These are phyloP conservation scores for Phytophthora rubi DNA, from an alignment of 352 stramenopile species.

Conservation along the genomic window DNA sequence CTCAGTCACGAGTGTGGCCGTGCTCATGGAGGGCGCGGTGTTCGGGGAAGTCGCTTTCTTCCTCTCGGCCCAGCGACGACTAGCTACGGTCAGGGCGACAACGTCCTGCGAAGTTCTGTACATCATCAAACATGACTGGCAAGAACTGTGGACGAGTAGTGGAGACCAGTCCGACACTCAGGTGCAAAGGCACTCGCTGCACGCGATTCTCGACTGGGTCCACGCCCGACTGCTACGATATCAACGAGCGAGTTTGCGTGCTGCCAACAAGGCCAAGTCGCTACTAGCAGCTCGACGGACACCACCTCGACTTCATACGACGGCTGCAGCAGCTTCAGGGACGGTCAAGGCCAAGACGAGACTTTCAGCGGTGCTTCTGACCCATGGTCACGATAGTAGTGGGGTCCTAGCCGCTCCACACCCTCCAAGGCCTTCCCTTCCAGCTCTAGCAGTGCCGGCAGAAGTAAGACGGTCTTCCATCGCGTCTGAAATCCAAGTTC, in stretches of 20 bases:
- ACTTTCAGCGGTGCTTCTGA: conserved; percentile 15
- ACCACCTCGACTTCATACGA: conserved; percentile 1
- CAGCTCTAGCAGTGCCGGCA: not conserved
- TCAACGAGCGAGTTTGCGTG: conserved; percentile 39
- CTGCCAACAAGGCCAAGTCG: conserved; percentile 54
- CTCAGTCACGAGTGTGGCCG: conserved; percentile 55
- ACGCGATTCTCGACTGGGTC: conserved; percentile 73
- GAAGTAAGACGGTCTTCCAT: conserved; percentile 11
- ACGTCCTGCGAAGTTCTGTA: conserved; percentile 70
- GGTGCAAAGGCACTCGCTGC: conserved; percentile 56
- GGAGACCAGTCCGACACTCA: conserved; percentile 49
- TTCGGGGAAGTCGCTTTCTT: conserved; percentile 83
- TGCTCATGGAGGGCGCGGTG: conserved; percentile 65
- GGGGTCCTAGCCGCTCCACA: not conserved
- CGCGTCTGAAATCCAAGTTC: conserved; percentile 32
- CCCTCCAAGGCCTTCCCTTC: not conserved
- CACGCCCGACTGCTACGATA: conserved; percentile 48
- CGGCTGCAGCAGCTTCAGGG: conserved; percentile 10
- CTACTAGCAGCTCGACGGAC: conserved; percentile 21
- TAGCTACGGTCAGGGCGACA: conserved; percentile 66
- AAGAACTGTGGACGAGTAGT: conserved; percentile 57
- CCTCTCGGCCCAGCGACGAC: conserved; percentile 55
- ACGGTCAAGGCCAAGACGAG: conserved; percentile 18
- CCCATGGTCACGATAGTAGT: conserved; percentile 4
- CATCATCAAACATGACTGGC: conserved; percentile 67